phyloP scores from a whole-genome alignment of 2,329 filamentous ascomycete genomes.

The Colletotrichum sojae region DNA sequence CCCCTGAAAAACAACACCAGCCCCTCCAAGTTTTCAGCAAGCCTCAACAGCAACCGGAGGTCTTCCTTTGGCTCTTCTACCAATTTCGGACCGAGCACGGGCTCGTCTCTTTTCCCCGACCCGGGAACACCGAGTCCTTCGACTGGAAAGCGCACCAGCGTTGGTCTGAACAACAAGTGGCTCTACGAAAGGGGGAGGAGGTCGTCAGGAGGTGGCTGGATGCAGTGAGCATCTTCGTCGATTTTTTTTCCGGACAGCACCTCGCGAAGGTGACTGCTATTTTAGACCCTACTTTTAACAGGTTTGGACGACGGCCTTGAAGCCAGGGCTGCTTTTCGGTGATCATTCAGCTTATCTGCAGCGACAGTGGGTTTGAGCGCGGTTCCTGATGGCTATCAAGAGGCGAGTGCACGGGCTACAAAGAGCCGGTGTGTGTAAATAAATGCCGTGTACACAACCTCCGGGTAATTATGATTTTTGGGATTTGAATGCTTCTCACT shows the following conservation, averaged over 20 bases:
- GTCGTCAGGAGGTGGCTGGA: conserved; percentile 53
- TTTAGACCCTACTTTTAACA: conserved; percentile 11
- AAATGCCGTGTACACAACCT: conserved; percentile 3
- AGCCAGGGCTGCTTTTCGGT: conserved; percentile 3
- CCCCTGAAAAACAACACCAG: conserved; percentile 56
- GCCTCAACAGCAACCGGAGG: conserved; percentile 64
- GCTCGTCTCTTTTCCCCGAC: conserved; percentile 63
- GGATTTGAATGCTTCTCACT: not conserved
- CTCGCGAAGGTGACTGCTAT: conserved; percentile 5
- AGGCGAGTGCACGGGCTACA: too few species aligned
- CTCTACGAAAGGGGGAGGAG: conserved; percentile 86
- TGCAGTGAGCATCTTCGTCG: conserved; percentile 21
- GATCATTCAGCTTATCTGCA: not conserved
- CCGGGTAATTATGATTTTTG: conserved; percentile 1
- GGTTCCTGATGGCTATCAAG: not conserved
- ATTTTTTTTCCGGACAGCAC: not conserved
- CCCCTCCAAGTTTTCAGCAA: conserved; percentile 74
- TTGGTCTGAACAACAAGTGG: conserved; percentile 93
- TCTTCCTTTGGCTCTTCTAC: conserved; percentile 74
- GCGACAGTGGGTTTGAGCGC: too few species aligned
- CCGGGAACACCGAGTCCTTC: conserved; percentile 79
- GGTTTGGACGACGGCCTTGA: conserved; percentile 1
- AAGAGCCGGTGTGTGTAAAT: conserved; percentile 16
- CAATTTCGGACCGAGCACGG: conserved; percentile 64
- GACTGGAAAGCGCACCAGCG: conserved; percentile 77